Percentiles rank a stretch among this genome's conserved stretches.
Conservation (phyloP, 1,139 yeast species). For the Candida frijolesensis region DNA sequence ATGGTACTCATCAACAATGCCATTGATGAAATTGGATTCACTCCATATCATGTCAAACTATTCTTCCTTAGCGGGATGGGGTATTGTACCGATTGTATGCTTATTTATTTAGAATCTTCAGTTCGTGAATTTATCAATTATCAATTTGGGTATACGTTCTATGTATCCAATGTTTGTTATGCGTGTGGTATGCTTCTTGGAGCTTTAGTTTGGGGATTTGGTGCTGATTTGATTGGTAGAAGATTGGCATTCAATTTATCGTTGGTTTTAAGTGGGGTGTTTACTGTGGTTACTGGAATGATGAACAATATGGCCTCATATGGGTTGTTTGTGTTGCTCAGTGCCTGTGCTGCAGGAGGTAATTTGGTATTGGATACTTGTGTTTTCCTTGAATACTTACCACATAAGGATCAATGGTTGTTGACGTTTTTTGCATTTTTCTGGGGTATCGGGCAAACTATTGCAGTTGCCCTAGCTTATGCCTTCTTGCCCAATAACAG, state of each 20-base stretch:
- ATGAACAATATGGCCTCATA: slow-evolving; percentile 50
- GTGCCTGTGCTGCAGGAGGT: slow-evolving; percentile 58
- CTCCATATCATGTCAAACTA: slow-evolving; percentile 35
- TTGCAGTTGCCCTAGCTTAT: slow-evolving; percentile 56
- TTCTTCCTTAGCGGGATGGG: slow-evolving; percentile 63
- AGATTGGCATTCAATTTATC: slow-evolving; percentile 57
- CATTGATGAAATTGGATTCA: slow-evolving; percentile 40
- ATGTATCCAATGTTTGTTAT: slow-evolving; percentile 30
- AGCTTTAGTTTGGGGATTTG: slow-evolving; percentile 57
- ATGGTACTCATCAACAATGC: slow-evolving; percentile 34
- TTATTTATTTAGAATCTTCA: slow-evolving; percentile 43
- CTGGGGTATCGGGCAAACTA: slow-evolving; percentile 67
- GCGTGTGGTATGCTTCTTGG: slow-evolving; percentile 56
- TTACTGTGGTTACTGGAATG: slow-evolving; percentile 56
- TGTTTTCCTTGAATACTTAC: slow-evolving; percentile 60
- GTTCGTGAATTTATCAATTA: slow-evolving; percentile 43
- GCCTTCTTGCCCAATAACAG: slow-evolving; percentile 53
- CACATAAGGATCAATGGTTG: slow-evolving; percentile 54
- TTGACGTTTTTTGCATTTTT: slow-evolving; percentile 58
- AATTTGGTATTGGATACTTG: slow-evolving; percentile 63
- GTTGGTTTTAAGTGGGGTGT: slow-evolving; percentile 51
- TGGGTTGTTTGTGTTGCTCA: slow-evolving; percentile 49
- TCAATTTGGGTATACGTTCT: slow-evolving; percentile 40
- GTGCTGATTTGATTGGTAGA: slow-evolving; percentile 63
- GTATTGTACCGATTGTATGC: slow-evolving; percentile 63